Conservation (phyloP, 2,329 filamentous ascomycete genomes). For the Dothistroma pini region DNA sequence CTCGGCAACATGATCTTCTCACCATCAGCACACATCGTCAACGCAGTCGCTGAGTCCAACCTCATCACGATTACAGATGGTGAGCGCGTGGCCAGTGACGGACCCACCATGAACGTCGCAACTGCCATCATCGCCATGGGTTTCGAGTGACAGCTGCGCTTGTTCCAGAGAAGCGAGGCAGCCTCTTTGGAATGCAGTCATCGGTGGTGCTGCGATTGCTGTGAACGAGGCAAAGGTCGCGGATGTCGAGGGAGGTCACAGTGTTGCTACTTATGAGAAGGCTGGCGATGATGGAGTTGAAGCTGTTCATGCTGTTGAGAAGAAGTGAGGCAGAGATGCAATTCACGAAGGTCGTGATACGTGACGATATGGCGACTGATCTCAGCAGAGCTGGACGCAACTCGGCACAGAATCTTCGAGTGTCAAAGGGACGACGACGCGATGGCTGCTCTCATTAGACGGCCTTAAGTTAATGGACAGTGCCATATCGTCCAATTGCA, state of each 20-base stretch:
- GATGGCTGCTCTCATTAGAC: too few species aligned
- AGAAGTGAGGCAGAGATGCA: neutral
- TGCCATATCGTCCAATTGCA: too few species aligned
- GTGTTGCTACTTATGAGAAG: constrained; percentile 6
- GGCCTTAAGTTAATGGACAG: too few species aligned
- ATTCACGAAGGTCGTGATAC: neutral
- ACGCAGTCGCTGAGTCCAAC: constrained; percentile 64
- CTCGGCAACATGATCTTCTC: constrained; percentile 71
- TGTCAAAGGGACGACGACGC: too few species aligned
- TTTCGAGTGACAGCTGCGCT: constrained; percentile 64
- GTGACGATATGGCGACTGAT: neutral
- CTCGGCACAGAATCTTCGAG: too few species aligned
- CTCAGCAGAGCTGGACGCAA: too few species aligned
- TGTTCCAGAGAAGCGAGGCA: constrained; percentile 70
- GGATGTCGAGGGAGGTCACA: constrained; percentile 17
- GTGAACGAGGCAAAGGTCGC: constrained; percentile 13
- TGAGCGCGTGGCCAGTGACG: constrained; percentile 63
- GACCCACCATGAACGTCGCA: constrained; percentile 69
- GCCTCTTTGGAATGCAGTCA: constrained; percentile 59
- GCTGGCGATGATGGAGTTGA: constrained; percentile 10
- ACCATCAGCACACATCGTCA: constrained; percentile 72
- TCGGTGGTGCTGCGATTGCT: constrained; percentile 20
- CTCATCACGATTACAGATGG: constrained; percentile 53
- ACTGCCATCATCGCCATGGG: constrained; percentile 72
- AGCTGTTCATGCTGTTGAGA: constrained; percentile 9